A percentile compares a stretch with the other conserved stretches of the same genome.
These are phyloP conservation scores for Neurospora sp. DNA, from an alignment of 495 filamentous ascomycete species.

Conservation along the genomic window DNA sequence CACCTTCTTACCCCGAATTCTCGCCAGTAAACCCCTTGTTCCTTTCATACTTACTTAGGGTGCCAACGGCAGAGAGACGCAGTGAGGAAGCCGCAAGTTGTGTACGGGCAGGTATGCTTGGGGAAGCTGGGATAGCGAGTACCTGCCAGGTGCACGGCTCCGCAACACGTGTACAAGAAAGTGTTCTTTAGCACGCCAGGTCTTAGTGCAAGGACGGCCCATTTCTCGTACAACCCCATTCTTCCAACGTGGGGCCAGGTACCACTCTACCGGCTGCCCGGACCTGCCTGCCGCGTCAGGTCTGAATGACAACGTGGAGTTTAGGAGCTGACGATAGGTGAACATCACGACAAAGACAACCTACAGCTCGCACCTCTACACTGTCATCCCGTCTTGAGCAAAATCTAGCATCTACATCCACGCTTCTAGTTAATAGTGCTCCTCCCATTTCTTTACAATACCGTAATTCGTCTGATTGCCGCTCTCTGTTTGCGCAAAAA, in stretches of 20 bases:
- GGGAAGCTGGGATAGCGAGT: neutral
- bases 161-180: neutral
- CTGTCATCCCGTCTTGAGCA: neutral
- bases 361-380: neutral
- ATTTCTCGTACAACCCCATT: neutral
- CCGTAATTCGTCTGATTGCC: neutral
- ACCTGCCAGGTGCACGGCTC: neutral
- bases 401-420: neutral
- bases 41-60: neutral
- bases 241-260: neutral
- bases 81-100: neutral
- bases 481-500: neutral
- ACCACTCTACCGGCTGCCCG: neutral
- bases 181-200: neutral
- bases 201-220: neutral
- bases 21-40: neutral
- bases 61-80: neutral
- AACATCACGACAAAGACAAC: neutral
- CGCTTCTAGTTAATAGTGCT: neutral
- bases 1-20: neutral
- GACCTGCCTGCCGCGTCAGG: neutral
- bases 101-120: neutral
- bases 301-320: conserved; percentile 25
- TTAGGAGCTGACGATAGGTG: conserved; percentile 8
- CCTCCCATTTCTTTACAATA: neutral